phyloP scores from a whole-genome alignment of 73 alveolate species.

The Paramecium octaurelia region DNA sequence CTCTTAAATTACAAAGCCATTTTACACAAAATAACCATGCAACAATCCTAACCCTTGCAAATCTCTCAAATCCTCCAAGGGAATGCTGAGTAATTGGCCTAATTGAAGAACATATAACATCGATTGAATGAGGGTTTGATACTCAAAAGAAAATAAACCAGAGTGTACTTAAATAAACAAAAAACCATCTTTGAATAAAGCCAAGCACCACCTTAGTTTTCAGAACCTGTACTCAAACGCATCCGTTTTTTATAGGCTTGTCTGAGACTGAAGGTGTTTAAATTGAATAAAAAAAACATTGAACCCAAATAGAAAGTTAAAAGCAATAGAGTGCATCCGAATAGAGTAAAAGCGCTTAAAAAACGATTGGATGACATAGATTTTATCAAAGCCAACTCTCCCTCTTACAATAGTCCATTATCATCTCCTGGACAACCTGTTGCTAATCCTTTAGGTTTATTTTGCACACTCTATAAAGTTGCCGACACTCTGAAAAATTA shows the following conservation, averaged over 20 bases:
- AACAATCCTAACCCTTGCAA: not conserved
- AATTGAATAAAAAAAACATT: conserved; percentile 1
- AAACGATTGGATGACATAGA: conserved; percentile 6
- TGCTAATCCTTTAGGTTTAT: conserved; percentile 2
- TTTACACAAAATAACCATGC: not conserved
- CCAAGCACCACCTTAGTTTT: not conserved
- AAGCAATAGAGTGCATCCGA: not conserved
- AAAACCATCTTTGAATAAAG: not conserved
- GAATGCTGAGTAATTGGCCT: conserved; percentile 3
- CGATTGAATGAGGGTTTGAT: conserved; percentile 14
- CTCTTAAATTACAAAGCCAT: conserved; percentile 14
- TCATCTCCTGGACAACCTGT: not conserved
- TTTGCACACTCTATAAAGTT: conserved; percentile 13
- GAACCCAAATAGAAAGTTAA: not conserved
- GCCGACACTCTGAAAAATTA: not conserved
- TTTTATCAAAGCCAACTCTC: not conserved
- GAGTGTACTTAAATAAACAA: not conserved
- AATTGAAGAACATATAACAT: not conserved
- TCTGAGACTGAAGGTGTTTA: conserved; percentile 9
- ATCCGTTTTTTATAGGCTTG: conserved; percentile 13
- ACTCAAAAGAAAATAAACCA: not conserved
- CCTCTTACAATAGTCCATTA: not conserved
- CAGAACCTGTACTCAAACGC: conserved; percentile 2
- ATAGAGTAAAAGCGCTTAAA: not conserved
- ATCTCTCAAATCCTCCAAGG: not conserved